phyloP scores from a whole-genome alignment of 2,329 filamentous ascomycete species.

The Aspergillus carbonarius region DNA sequence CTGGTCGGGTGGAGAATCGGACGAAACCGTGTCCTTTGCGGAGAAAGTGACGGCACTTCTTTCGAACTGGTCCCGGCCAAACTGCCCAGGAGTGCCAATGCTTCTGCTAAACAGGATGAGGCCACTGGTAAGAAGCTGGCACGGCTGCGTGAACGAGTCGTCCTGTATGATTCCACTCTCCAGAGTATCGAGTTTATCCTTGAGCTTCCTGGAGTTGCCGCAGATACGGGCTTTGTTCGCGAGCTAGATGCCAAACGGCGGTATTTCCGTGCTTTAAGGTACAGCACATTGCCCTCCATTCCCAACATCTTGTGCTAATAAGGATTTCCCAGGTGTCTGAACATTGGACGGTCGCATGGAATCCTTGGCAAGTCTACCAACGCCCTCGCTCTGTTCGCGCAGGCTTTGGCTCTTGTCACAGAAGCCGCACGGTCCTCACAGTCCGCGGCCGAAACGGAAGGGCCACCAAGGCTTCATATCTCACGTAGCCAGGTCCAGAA shows the following conservation, averaged over 20 bases:
- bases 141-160: constrained; percentile 79
- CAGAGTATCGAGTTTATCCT: constrained; percentile 89
- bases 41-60: constrained; percentile 73
- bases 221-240: constrained; percentile 71
- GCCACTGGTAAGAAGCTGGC: constrained; percentile 73
- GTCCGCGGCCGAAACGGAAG: constrained; percentile 40
- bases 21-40: constrained; percentile 83
- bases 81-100: constrained; percentile 55
- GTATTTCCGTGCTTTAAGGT: constrained; percentile 91
- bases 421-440: constrained; percentile 51
- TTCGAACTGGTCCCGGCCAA: constrained; percentile 48
- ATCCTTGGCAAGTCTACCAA: constrained; percentile 71
- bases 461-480: constrained; percentile 68
- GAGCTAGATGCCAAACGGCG: constrained; percentile 75
- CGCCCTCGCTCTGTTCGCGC: constrained; percentile 78
- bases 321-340: constrained; percentile 61
- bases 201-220: constrained; percentile 84
- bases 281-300: constrained; percentile 34
- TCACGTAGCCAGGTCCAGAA: constrained; percentile 57
- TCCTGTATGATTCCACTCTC: constrained; percentile 85
- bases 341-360: constrained; percentile 80
- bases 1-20: constrained; percentile 94
- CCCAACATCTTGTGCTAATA: constrained; percentile 2
- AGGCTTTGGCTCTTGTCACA: constrained; percentile 64
- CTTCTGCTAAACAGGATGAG: constrained; percentile 59